A percentile compares a stretch with the other conserved stretches of the same genome.
Evolutionary conservation across 2,329 filamentous ascomycete genomes (phyloP).

Genomic region (Fusarium gaditjirri): DNA sequence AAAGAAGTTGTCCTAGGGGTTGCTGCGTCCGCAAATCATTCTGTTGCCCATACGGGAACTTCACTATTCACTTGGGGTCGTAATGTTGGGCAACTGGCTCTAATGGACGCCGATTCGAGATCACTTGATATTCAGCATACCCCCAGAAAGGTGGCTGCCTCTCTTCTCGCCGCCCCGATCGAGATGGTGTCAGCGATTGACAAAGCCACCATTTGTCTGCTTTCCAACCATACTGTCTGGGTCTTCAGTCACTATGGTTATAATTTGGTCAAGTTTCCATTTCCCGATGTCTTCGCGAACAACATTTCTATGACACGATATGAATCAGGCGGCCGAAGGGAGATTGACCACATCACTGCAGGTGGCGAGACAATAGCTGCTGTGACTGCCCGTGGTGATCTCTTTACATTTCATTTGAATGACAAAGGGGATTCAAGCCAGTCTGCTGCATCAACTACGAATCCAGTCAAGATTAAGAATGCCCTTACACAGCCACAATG

Average conservation of each 20-base stretch:
- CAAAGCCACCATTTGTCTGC: constrained; percentile 83
- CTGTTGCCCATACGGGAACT: constrained; percentile 83
- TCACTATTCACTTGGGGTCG: constrained; percentile 95
- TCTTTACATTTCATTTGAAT: constrained; percentile 85
- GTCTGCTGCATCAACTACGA: constrained; percentile 81
- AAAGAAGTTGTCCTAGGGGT: constrained; percentile 84
- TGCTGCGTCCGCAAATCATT: constrained; percentile 91
- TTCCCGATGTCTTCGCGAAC: constrained; percentile 75
- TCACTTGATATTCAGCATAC: constrained; percentile 85
- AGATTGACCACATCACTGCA: constrained; percentile 80
- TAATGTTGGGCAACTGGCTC: constrained; percentile 90
- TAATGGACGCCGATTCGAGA: constrained; percentile 94
- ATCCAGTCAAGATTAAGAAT: constrained; percentile 88
- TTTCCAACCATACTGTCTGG: constrained; percentile 89
- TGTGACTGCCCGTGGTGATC: constrained; percentile 82
- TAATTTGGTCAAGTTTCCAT: constrained; percentile 85
- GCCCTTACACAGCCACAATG: constrained; percentile 81
- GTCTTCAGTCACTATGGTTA: constrained; percentile 97
- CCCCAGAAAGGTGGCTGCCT: constrained; percentile 88
- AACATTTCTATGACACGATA: constrained; percentile 71
- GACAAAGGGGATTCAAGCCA: constrained; percentile 71
- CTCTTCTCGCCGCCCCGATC: constrained; percentile 74
- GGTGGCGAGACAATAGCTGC: constrained; percentile 94
- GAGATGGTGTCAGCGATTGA: constrained; percentile 88
- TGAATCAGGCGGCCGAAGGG: constrained; percentile 72